A percentile compares a stretch with the other conserved stretches of the same genome.
These are phyloP conservation scores for Myxozyma monticola DNA, from an alignment of 805 yeast species.

Conservation along the genomic window DNA sequence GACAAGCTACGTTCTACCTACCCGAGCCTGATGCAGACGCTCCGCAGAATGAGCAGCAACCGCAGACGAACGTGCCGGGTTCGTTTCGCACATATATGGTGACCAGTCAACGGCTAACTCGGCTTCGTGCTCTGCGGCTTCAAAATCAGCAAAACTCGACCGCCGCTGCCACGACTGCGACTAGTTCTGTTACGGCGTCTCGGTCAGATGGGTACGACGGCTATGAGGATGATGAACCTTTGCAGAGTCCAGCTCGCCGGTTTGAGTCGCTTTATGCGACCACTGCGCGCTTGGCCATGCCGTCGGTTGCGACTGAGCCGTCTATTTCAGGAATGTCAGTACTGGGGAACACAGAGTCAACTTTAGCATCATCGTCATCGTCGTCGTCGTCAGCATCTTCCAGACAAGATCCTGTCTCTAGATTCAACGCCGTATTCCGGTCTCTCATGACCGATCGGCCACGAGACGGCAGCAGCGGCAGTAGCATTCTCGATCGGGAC, in stretches of 20 bases:
- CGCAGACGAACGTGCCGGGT: no score
- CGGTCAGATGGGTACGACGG: not conserved
- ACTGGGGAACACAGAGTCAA: no score
- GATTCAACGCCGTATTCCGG: not conserved
- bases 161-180: not conserved
- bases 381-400: conserved; percentile 1
- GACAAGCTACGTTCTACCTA: no score
- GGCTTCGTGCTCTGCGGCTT: not conserved
- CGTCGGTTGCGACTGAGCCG: conserved; percentile 5
- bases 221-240: not conserved
- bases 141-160: not conserved
- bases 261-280: not conserved
- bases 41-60: no score
- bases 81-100: no score
- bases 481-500: not conserved
- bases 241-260: not conserved
- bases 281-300: not conserved
- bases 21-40: no score
- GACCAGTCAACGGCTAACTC: not conserved
- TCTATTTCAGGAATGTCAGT: no score
- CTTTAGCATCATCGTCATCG: conserved; percentile 12
- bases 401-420: not conserved
- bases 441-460: not conserved
- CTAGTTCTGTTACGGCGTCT: not conserved
- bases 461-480: not conserved